These are phyloP conservation scores for Kwoniella pini DNA, from an alignment of 768 basidiomycete species.

Conservation along the genomic window DNA sequence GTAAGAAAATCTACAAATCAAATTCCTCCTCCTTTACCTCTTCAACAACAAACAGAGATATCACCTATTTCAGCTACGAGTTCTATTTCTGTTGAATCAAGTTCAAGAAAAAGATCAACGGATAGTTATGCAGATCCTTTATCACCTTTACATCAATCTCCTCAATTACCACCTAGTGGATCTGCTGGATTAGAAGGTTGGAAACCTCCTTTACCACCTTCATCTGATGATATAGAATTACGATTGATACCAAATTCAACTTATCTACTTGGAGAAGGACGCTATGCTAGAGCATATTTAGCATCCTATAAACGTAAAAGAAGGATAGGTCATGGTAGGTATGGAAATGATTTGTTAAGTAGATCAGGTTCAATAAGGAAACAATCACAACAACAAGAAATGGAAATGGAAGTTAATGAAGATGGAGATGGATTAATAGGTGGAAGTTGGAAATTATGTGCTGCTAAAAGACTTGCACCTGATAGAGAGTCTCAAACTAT, in stretches of 20 bases:
- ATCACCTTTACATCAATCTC: constrained; percentile 45
- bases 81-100: neutral
- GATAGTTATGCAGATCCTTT: constrained; percentile 26
- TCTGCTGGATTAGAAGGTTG: constrained; percentile 22
- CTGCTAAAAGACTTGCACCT: constrained; percentile 54
- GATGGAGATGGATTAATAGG: constrained; percentile 23
- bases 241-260: constrained; percentile 28
- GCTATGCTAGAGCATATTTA: constrained; percentile 47
- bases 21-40: constrained; percentile 7
- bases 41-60: neutral
- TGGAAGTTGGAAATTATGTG: constrained; percentile 54
- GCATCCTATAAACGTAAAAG: constrained; percentile 30
- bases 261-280: constrained; percentile 43
- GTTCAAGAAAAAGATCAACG: neutral
- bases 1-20: neutral
- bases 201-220: constrained; percentile 38
- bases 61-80: neutral
- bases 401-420: constrained; percentile 18
- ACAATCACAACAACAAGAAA: neutral
- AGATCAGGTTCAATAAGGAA: neutral
- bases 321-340: constrained; percentile 8
- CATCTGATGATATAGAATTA: constrained; percentile 34
- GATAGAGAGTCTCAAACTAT: constrained; percentile 55
- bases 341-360: constrained; percentile 2
- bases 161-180: constrained; percentile 27